Conservation (phyloP, 225 moss, liverwort and hornwort genomes). For the Pseudoscleropodium purum region DNA sequence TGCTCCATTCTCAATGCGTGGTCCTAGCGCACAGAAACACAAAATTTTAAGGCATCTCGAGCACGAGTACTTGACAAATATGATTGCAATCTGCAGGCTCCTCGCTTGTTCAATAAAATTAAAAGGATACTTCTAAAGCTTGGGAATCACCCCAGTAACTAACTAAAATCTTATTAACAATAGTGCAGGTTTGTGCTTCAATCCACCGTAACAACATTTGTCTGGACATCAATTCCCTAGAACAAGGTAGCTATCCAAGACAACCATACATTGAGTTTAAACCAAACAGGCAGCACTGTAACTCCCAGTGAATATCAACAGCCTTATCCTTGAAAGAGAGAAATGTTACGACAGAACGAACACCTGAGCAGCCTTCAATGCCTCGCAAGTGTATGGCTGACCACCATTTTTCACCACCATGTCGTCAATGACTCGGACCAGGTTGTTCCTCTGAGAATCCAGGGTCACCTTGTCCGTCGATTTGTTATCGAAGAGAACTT, state of each 20-base stretch:
- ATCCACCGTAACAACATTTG: neutral
- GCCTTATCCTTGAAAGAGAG: neutral
- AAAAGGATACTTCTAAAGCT: too few relatives aligned
- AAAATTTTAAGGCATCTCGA: neutral
- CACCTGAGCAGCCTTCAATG: neutral
- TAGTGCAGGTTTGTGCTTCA: neutral
- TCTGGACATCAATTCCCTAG: too few relatives aligned
- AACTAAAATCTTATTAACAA: neutral
- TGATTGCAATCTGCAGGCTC: too few relatives aligned
- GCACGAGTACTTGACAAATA: neutral
- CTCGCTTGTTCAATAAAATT: neutral
- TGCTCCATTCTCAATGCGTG: neutral
- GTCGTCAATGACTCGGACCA: neutral
- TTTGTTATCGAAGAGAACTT: neutral
- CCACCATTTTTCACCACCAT: neutral
- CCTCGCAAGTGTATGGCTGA: neutral
- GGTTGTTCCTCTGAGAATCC: neutral
- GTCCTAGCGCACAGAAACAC: neutral
- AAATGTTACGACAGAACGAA: neutral
- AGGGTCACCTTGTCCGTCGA: too few relatives aligned
- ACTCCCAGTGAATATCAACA: neutral
- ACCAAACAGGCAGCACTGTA: neutral
- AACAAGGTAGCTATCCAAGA: too few relatives aligned
- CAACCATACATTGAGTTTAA: too few relatives aligned
- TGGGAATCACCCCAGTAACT: neutral